These are phyloP conservation scores for Meyerozyma carpophila DNA, from an alignment of 1,139 yeast genomes.

Conservation along the genomic window DNA sequence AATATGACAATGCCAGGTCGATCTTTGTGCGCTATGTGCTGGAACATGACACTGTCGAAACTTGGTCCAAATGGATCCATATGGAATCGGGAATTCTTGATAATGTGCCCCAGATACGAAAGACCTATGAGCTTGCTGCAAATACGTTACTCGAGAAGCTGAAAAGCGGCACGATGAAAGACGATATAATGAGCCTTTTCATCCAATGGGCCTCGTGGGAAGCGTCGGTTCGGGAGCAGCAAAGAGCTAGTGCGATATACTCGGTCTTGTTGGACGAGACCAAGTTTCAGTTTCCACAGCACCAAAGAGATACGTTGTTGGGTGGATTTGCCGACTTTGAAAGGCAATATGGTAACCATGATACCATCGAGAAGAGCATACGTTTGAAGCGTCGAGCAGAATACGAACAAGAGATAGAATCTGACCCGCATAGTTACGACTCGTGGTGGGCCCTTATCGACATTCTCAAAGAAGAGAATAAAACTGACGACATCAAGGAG, in stretches of 20 bases:
- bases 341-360: slow-evolving; percentile 55
- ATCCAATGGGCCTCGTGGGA: slow-evolving; percentile 73
- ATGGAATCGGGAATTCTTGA: slow-evolving; percentile 23
- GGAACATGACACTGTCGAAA: slow-evolving; percentile 45
- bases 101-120: slow-evolving; percentile 30
- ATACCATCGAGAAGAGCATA: slow-evolving; percentile 49
- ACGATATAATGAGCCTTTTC: slow-evolving; percentile 22
- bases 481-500: background rate
- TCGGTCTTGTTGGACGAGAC: slow-evolving; percentile 38
- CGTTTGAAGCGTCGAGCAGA: slow-evolving; percentile 47
- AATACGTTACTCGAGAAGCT: slow-evolving; percentile 38
- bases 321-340: slow-evolving; percentile 55
- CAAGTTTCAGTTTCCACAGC: slow-evolving; percentile 31
- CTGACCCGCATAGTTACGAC: slow-evolving; percentile 58
- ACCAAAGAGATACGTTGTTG: slow-evolving; percentile 35
- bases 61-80: slow-evolving; percentile 55
- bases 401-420: slow-evolving; percentile 45
- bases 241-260: slow-evolving; percentile 63
- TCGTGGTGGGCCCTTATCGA: slow-evolving; percentile 76
- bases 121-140: slow-evolving; percentile 63
- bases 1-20: slow-evolving; percentile 51
- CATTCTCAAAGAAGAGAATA: slow-evolving; percentile 32
- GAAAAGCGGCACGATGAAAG: slow-evolving; percentile 10
- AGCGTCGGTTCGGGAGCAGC: slow-evolving; percentile 52
- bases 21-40: slow-evolving; percentile 54